Base-by-base conservation (phyloP, 2,329 filamentous ascomycete genomes). In the Emmonsiellopsis sp. region DNA sequence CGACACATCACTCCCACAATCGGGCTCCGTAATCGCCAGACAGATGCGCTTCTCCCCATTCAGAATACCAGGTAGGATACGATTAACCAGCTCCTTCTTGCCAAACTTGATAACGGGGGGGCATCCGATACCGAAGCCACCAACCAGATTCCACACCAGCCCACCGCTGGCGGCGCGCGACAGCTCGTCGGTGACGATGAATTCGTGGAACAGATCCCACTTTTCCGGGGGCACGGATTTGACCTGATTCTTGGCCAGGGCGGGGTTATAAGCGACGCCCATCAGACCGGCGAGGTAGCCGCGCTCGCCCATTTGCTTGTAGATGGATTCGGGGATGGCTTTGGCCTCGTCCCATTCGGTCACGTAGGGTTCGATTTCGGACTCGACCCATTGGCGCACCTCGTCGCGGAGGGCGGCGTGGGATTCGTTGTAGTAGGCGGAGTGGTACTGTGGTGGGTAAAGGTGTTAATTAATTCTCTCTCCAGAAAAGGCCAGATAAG, bases 141-240 rank as follows among this genome's bases (percentile, higher is more conserved):
- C 93, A 58, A 97, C 86, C 64, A 97, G 76, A 71, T 95, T 95
- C 93, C 93, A 97, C 20, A 97, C 90, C 59, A 97, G 86, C 55
- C 93, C 93, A 65, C 93, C 93, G 47, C 88, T 94, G 53, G 86
- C 93, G 50, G 84, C 78, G 53, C 93, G 88, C 40, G 89, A 95
- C 44, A 98, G 76, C 79, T 98, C 93, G 63, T 98, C 93, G 1
- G 92, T 97, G 55, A 98, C 69, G 44, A 97, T 79, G 82, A 97
- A 81, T 79, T 98, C 93, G 74, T 98, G 93, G 84, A 97, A 98
- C 44, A 95, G 82, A 75, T 98, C 93, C 92, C 92, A 98, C 69
- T 93, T 85, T 74, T 96, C 89, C 0, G 87, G 77, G 0, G 86
- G 72, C 10, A 98, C 93, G 48, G 83, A 86, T 73, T 87, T 82